Evolutionary conservation across 1,139 yeast species (phyloP), one percentile per base, ranked within the genome.

Genomic region (Taphrina populina): DNA sequence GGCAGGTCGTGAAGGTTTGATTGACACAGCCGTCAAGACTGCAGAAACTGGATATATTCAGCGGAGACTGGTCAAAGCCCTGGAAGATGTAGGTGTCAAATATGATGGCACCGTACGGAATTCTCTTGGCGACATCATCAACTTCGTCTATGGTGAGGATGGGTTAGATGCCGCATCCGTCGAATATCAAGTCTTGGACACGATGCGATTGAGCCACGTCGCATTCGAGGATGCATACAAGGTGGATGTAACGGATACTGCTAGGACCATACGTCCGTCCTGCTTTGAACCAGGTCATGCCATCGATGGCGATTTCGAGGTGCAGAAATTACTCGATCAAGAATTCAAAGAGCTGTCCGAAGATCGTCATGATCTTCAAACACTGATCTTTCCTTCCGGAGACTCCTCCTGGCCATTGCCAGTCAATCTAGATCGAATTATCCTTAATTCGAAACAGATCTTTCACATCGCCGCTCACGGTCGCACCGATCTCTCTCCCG

Each of bases 1-100:
- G 98, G 98, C 98, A 66, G 99, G 99, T 79, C 88, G 99, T 79
- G 99, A 92, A 76, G 99, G 99, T 81, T 80, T 92, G 70, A 92
- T 92, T 71, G 99, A 92, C 80, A 92, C 99, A 59, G 97, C 97
- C 13, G 97, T 90, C 51, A 90, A 90, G 72, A 92, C 98, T 37
- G 98, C 99, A 1, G 98, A 92, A 74, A 92, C 99, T 30, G 99
- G 99, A 74, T 92, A 92, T 72, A 94, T 92, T 69, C 98, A 94
- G 75, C 92, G 99, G 77, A 94, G 99, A 79, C 77, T 94, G 71
- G 95, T 94, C 51, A 94, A 94, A 71, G 98, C 99, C 8, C 76
- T 94, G 71, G 99, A 94, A 71, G 99, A 94, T 76, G 90, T 94
- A 62, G 90, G 90, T 95, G 98, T 92, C 43, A 96, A 90, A 69